Base-by-base conservation (phyloP, 495 filamentous ascomycete species). In the Xylaria curta region DNA sequence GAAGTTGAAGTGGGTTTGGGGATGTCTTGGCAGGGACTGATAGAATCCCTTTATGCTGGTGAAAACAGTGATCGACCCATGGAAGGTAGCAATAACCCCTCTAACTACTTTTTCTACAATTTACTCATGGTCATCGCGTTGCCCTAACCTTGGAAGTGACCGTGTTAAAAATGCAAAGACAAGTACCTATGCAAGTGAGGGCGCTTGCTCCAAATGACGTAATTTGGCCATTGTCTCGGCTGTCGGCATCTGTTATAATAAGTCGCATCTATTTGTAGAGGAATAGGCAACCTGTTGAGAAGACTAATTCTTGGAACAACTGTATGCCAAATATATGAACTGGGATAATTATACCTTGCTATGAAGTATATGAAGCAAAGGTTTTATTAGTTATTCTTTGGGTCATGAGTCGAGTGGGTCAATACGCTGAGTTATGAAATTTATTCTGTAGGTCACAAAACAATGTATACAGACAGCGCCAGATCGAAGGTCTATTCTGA, bases 1-100 rank as follows among this genome's bases (percentile, higher is more conserved):
- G 28, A 38, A 60, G 58, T 38, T 60, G 31, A 60, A 40, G 54
- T 71, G 74, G 49, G 76, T 72, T 74, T 66, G n/a, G 63, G 8
- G 17, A 31, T 66, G 36, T 67, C 65, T 67, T 67, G 65, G 65
- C 65, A 19, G n/a, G 0, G 49, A 42, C 46, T 67, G 54, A 59
- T 26, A 58, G 12, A 58, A 31, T 31, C 3, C 1, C 28, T 31
- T 31, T 31, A 31, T 3, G 21, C 21, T 21, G 3, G 51, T 56
- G 24, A 28, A 28, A 56, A 28, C 51, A 56, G 12, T 24, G 28
- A 56, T 56, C 12, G 51, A 54, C 4, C 10, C 5, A 7, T 3
- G n/a, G 8, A 26, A 12, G 21, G 21, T 24, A 12, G 28, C 54
- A 59, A 36, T 17, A 31, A n/a, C 15, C 54, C 28, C 31, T 24